phyloP scores from a whole-genome alignment of 164 flowering plant genomes.

The Vitis rotundifolia region DNA sequence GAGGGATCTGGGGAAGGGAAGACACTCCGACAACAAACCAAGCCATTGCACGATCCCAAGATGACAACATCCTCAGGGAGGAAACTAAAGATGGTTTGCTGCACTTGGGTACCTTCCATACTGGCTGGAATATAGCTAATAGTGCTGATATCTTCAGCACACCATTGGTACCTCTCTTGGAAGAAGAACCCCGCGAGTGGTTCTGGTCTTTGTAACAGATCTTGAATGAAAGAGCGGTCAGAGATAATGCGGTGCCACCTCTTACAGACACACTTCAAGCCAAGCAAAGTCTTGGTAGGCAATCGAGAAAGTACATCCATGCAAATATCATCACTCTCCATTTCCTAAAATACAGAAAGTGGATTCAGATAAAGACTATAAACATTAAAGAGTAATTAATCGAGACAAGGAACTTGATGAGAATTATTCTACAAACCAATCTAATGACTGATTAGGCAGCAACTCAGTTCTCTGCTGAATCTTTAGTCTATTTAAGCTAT shows the following conservation, averaged over 20 bases:
- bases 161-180: constrained; percentile 31
- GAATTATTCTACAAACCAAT: too few relatives aligned
- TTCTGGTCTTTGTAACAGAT: constrained; percentile 26
- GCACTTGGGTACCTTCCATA: constrained; percentile 1
- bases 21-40: constrained; percentile 44
- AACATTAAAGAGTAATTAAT: too few relatives aligned
- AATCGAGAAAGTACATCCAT: constrained; percentile 31
- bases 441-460: too few relatives aligned
- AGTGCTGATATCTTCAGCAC: constrained; percentile 17
- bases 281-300: constrained; percentile 23
- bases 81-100: constrained; percentile 26
- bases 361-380: too few relatives aligned
- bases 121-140: constrained; percentile 31
- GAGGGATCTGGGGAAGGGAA: constrained; percentile 24
- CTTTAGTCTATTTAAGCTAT: too few relatives aligned
- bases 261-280: constrained; percentile 36
- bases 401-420: too few relatives aligned
- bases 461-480: too few relatives aligned
- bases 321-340: constrained; percentile 18
- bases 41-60: constrained; percentile 36
- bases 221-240: constrained; percentile 23
- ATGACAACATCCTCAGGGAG: constrained; percentile 43
- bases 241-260: constrained; percentile 33
- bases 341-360: neutral
- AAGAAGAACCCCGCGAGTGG: constrained; percentile 41